Evolutionary conservation across 495 filamentous ascomycete species (phyloP), one percentile per base, ranked within the genome.

Genomic region (Terfezia claveryi): DNA sequence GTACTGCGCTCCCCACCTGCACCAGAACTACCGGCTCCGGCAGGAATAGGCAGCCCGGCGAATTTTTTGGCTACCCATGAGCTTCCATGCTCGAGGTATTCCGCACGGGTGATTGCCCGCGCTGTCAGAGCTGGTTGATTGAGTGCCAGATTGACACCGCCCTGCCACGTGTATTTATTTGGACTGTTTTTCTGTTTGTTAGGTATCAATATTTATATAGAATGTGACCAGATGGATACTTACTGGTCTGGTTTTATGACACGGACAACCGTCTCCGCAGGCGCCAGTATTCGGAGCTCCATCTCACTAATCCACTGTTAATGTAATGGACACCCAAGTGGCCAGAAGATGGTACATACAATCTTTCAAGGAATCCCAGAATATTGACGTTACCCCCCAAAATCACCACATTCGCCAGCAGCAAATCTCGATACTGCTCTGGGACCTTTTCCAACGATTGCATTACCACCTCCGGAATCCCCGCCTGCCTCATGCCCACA

Each of bases 31-130:
- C 62, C 57, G 7, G 36, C 59, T 27, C 59, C 50, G 11, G 46
- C 16, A 14, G 41, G 41, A 14, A 46, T 14, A 37, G 56, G 46
- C 36, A 61, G 53, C 10, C 73, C 73, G 23, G 75, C 65, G 59
- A 95, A 94, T 63, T 80, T 84, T 57, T 77, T 79, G 37, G 74
- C 77, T 23, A 82, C 74, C 86, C 85, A 95, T 23, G 69, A 73
- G 53, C 79, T 79, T 27, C 91, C 91, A 65, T 85, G 66, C 67
- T 99, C 91, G 52, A 85, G 77, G 67, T 96, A 96, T 63, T 99
- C 87, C 55, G 84, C 75, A 57, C 85, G 83, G 7, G 83, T 88
- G 12, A 95, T 83, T 0, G 78, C 75, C 10, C 86, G 68, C 41
- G 71, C 69, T 56, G 76, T 71, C 50, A 88, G 60, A 41, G 70